Evolutionary conservation across 371 early-diverging fungal species (phyloP).

Genomic region (Lichtheimia ornata): DNA sequence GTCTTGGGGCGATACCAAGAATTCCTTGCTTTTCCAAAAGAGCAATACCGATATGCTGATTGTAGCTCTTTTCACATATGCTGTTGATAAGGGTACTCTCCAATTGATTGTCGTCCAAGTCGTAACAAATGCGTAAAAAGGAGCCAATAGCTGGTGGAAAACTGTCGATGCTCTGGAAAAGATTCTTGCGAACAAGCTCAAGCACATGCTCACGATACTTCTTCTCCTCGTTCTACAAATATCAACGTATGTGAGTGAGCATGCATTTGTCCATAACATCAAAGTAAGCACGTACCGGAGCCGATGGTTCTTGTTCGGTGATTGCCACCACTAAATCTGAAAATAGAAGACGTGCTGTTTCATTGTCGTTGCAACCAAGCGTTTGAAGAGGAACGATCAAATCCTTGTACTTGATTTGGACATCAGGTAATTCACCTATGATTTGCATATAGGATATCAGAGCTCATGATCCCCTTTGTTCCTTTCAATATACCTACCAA

Average conservation of each 20-base stretch:
- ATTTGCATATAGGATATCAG: background rate
- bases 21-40: constrained; percentile 45
- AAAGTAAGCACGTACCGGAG: background rate
- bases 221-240: background rate
- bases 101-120: constrained; percentile 36
- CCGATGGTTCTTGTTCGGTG: constrained; percentile 23
- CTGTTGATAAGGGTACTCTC: constrained; percentile 34
- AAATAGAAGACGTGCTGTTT: constrained; percentile 63
- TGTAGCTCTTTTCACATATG: constrained; percentile 47
- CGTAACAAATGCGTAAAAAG: constrained; percentile 56
- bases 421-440: constrained; percentile 77
- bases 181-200: constrained; percentile 26
- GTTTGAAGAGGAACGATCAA: constrained; percentile 67
- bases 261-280: too few species aligned
- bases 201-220: background rate
- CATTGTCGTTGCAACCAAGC: constrained; percentile 62
- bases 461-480: background rate
- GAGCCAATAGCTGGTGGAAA: constrained; percentile 59
- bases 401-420: constrained; percentile 67
- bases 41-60: constrained; percentile 61
- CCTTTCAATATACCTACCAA: constrained; percentile 25
- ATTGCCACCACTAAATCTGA: constrained; percentile 48
- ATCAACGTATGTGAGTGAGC: too few species aligned
- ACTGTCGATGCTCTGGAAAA: constrained; percentile 26
- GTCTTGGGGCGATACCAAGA: background rate